Evolutionary conservation across 257 asterid genomes (phyloP), one percentile per base, ranked within the genome.

Genomic region (Solanum piurae): DNA sequence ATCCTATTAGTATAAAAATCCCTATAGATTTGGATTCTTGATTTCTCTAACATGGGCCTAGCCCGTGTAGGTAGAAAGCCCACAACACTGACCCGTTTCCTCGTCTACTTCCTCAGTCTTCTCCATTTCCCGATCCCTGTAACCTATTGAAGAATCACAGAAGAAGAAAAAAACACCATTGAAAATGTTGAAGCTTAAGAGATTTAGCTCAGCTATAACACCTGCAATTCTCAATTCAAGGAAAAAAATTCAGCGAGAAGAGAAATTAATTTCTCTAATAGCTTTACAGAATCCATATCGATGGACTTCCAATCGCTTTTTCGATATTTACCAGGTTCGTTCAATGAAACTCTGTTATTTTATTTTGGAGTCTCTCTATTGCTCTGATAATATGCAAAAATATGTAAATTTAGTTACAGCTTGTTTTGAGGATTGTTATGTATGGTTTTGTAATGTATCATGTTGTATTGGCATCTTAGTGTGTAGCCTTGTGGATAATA

Each of bases 291-390:
- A 76, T 90, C 98, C 98, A 64, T 91, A 89, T 27, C 96, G 86
- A 88, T 91, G 93, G 96, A 92, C 89, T 58, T 92, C 97, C 82
- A 88, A 66, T 44, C 99, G 99, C 88, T 97, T 92, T 89, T 92
- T 94, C 37, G 98, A 95, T 89, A 86, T 97, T 90, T 91, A 92
- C 79, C 97, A 97, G 99, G 99, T 95, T 87, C 1, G 88, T 90
- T 72, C 25, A 31, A 18, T 36, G 7, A 58, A 23, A 5, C 5
- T 40, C 3, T 9, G 16, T 20, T 49, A 49, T 8, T 49, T 49
- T 12, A 12, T 62, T 55, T 20, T 20, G 25, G 25, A 20, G n/a
- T 55, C 64, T 55, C 64, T 55, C 4, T 55, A 55, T 55, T 55
- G n/a, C 25, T 55, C 3, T 18, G 5, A 18, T 55, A 55, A 55